Percentiles rank a stretch among this genome's conserved stretches.
Evolutionary conservation across 2,329 filamentous ascomycete genomes (phyloP).

Genomic region (Colletotrichum brevisporum): DNA sequence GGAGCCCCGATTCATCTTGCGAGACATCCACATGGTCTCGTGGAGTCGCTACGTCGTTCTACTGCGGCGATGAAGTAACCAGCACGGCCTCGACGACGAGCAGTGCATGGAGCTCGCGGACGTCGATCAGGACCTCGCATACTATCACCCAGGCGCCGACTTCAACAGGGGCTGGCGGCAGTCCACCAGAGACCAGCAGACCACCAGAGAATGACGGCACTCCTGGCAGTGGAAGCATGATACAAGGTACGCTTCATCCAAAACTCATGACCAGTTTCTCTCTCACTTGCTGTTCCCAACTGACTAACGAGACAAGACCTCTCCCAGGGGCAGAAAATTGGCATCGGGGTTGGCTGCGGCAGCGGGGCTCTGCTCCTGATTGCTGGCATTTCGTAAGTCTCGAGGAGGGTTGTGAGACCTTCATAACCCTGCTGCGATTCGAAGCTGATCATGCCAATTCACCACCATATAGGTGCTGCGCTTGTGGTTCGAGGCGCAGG

Average conservation of each 20-base stretch:
- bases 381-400: conserved; percentile 9
- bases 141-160: neutral
- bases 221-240: neutral
- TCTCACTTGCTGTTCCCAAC: neutral
- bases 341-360: conserved; percentile 13
- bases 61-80: too few relatives aligned
- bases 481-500: neutral
- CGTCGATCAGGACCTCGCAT: too few relatives aligned
- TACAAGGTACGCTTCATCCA: neutral
- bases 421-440: too few relatives aligned
- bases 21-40: too few relatives aligned
- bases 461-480: neutral
- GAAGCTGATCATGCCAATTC: too few relatives aligned
- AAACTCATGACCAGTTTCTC: neutral
- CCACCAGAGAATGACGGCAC: neutral
- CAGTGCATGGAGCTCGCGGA: too few relatives aligned
- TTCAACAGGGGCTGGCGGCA: neutral
- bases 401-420: neutral
- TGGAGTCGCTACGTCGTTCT: too few relatives aligned
- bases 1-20: too few relatives aligned
- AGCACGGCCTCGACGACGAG: too few relatives aligned
- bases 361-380: neutral
- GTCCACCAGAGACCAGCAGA: neutral
- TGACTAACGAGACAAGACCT: neutral
- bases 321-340: neutral